Evolutionary conservation across 1,284 basidiomycete species (phyloP).

Genomic region (Serendipita sp.): DNA sequence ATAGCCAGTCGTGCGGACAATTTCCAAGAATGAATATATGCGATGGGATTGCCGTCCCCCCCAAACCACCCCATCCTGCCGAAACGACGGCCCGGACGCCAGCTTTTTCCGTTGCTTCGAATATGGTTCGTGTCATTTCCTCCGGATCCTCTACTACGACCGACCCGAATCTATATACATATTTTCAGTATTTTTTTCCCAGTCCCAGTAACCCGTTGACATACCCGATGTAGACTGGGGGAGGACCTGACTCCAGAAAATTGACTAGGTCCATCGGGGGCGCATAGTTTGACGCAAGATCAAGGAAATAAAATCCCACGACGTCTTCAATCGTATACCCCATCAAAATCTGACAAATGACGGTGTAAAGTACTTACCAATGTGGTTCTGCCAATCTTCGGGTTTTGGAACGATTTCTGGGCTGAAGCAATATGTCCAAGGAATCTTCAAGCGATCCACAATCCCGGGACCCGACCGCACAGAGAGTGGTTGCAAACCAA

Average conservation of each 20-base stretch:
- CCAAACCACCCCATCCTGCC: constrained; percentile 50
- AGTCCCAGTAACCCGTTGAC: not conserved
- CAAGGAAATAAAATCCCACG: constrained; percentile 49
- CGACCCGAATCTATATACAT: constrained; percentile 35
- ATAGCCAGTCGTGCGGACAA: constrained; percentile 61
- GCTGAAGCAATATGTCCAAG: constrained; percentile 60
- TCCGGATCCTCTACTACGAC: constrained; percentile 47
- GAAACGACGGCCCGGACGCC: constrained; percentile 45
- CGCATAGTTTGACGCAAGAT: constrained; percentile 33
- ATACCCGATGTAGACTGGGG: constrained; percentile 48
- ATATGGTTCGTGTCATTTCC: constrained; percentile 37
- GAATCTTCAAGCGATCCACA: constrained; percentile 43
- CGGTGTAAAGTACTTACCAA: constrained; percentile 27
- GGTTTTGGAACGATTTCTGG: constrained; percentile 49
- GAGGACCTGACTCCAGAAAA: constrained; percentile 35
- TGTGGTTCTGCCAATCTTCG: constrained; percentile 45
- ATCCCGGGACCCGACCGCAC: constrained; percentile 37
- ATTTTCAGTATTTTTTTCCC: no score
- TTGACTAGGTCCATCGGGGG: constrained; percentile 32
- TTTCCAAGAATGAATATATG: constrained; percentile 47
- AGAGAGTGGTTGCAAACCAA: constrained; percentile 36
- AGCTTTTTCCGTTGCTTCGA: constrained; percentile 38
- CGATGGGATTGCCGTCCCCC: constrained; percentile 31
- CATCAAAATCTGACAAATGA: not conserved
- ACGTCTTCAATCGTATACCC: constrained; percentile 27